Base-by-base conservation (phyloP, 441 rosid species). In the Eugenia klotzschiana region DNA sequence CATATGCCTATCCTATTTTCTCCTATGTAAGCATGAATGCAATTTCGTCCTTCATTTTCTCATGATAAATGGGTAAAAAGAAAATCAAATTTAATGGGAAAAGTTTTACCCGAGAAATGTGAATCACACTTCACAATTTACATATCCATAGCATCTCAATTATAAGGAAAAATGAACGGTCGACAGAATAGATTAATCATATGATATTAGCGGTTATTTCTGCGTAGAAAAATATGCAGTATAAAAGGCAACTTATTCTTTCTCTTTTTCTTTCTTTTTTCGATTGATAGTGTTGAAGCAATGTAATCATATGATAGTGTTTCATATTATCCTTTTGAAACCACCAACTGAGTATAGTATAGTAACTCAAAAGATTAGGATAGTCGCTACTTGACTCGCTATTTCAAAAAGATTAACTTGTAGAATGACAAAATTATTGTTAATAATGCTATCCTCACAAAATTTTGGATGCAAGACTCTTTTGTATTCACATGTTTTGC, bases 341-440 rank as follows among this genome's bases (percentile, higher is more conserved):
- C 41, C 16, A 29, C 74, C 8, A 8, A 9, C 1, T 16, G 0
- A 16, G 9, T 29, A 29, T 29, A 18, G 2, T 60, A 29, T 16
- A 8, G 23, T 2, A 37, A 60, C 74, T 5, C 13, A 29, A 60
- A 60, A 29, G 22, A 16, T 18, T 16, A 64, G 7, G 15, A 64
- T 20, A 64, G 14, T 64, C 8, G n/a, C 20, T 3, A 3, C 0
- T 2, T 1, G 3, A 8, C 0, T 0, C 6, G 6, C 0, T 33
- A 5, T 33, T 64, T 64, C 0, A 3, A 64, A 18, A 33, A 25
- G 25, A 10, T 20, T 20, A 33, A 64, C 25, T 64, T 8, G 10
- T 4, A 2, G 2, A 64, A 9, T 18, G 46, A 33, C n/a, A 33
- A 18, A 33, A 33, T 5, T 33, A 18, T 33, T 18, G 7, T 60